A percentile compares a stretch with the other conserved stretches of the same genome.
Evolutionary conservation across 768 basidiomycete genomes (phyloP).

Genomic region (Antrodiella citrinella): DNA sequence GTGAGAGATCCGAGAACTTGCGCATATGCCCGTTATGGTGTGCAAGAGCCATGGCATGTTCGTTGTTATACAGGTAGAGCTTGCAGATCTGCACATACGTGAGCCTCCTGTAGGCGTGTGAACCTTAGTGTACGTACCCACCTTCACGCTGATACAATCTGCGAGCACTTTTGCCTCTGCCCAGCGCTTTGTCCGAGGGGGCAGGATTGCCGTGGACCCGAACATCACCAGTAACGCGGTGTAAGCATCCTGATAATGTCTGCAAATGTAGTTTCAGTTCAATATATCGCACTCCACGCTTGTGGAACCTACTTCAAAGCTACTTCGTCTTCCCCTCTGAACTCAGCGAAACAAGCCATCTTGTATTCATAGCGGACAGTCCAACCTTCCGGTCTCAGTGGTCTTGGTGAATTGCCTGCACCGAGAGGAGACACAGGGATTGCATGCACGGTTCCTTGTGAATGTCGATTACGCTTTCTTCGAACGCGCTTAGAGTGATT

Average conservation of each 20-base stretch:
- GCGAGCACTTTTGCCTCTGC: constrained; percentile 96
- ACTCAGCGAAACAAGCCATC: constrained; percentile 94
- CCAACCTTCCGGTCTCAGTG: constrained; percentile 84
- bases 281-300: constrained; percentile 6
- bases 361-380: constrained; percentile 97
- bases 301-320: constrained; percentile 62
- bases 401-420: constrained; percentile 35
- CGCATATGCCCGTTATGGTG: constrained; percentile 83
- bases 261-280: constrained; percentile 22
- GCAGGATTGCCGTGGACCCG: constrained; percentile 74
- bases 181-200: constrained; percentile 94
- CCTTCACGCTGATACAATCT: constrained; percentile 89
- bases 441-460: constrained; percentile 46
- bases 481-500: constrained; percentile 88
- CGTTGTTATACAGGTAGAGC: constrained; percentile 85
- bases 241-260: constrained; percentile 95
- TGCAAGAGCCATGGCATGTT: constrained; percentile 70
- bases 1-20: constrained; percentile 77
- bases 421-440: constrained; percentile 34
- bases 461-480: constrained; percentile 80
- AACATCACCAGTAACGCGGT: constrained; percentile 81
- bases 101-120: neutral
- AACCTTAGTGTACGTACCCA: constrained; percentile 22
- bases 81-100: constrained; percentile 61
- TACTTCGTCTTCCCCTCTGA: constrained; percentile 85